Base-by-base conservation (phyloP, 495 filamentous ascomycete species). In the Pseudevernia furfuracea region DNA sequence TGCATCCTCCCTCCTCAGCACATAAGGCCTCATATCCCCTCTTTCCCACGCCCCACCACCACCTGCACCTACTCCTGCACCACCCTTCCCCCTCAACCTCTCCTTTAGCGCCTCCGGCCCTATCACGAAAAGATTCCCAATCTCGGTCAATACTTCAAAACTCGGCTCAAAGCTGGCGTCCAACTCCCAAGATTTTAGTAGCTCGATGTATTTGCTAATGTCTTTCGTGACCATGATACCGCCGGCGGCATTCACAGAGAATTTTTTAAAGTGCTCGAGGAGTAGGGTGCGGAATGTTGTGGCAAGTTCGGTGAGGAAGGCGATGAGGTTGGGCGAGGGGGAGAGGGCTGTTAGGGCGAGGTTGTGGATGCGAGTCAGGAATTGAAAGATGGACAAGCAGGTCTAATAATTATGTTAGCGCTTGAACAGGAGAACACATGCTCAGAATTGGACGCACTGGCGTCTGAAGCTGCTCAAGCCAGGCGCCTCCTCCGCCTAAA, bases 51-150 rank as follows among this genome's bases (percentile, higher is more conserved):
- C 63, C 68, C 68, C 58, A 65, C 75, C 46, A 73, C 74, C 52
- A 21, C 52, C 52, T 55, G n/a, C 28, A 34, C 52, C 30, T 34
- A 34, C 52, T 34, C 52, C 52, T 32, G 52, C 46, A 72, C 53
- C 61, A 32, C 15, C 75, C 58, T 60, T 73, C 38, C 79, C 82
- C 65, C 87, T 84, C 72, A 96, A 77, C 60, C 90, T 80, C 77
- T 96, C 92, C 53, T 87, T 81, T 62, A 97, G 76, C 39, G 91
- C 92, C 77, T 97, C 92, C 17, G 88, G 85, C 25, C 91, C 90
- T 75, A 97, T 91, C 48, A 97, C 94, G 71, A 97, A 99, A 56
- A 99, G 75, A 74, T 90, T 96, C n/a, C 91, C 93, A 64, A 99
- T 91, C 77, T 97, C 95, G 41, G 89, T 85, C 62, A 97, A 73